Conservation (phyloP, 176 grass and related monocot species). For the Rhynchospora tenuis region DNA sequence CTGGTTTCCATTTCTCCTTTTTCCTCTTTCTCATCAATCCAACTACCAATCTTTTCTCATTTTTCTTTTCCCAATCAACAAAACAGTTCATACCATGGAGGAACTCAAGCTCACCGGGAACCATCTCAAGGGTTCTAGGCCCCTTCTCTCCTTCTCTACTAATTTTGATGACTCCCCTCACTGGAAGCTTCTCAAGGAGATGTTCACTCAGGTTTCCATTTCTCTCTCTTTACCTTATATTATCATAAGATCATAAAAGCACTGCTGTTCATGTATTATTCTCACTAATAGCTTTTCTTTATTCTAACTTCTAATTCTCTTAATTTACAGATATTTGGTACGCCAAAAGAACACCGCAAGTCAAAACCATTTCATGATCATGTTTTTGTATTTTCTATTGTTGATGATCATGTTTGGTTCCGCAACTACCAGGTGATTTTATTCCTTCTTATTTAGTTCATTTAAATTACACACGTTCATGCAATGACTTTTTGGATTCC, state of each 20-base stretch:
- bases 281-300: background rate
- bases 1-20: slow-evolving; percentile 30
- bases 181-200: slow-evolving; percentile 87
- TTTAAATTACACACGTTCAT: slow-evolving; percentile 6
- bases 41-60: too few relatives aligned
- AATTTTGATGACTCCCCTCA: slow-evolving; percentile 89
- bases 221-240: background rate
- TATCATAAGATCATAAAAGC: slow-evolving; percentile 11
- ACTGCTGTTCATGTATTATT: background rate
- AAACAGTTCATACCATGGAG: slow-evolving; percentile 99
- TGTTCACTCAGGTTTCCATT: slow-evolving; percentile 54
- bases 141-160: slow-evolving; percentile 75
- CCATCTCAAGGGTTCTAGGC: slow-evolving; percentile 83
- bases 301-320: background rate
- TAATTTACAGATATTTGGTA: slow-evolving; percentile 64
- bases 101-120: slow-evolving; percentile 97
- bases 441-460: background rate
- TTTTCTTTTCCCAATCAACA: too few relatives aligned
- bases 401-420: slow-evolving; percentile 93
- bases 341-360: slow-evolving; percentile 81
- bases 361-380: slow-evolving; percentile 92
- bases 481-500: background rate
- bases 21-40: too few relatives aligned
- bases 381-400: slow-evolving; percentile 79
- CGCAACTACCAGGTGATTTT: slow-evolving; percentile 81